Base-by-base conservation (phyloP, 2,329 filamentous ascomycete species). In the Fusarium sarcochroum region DNA sequence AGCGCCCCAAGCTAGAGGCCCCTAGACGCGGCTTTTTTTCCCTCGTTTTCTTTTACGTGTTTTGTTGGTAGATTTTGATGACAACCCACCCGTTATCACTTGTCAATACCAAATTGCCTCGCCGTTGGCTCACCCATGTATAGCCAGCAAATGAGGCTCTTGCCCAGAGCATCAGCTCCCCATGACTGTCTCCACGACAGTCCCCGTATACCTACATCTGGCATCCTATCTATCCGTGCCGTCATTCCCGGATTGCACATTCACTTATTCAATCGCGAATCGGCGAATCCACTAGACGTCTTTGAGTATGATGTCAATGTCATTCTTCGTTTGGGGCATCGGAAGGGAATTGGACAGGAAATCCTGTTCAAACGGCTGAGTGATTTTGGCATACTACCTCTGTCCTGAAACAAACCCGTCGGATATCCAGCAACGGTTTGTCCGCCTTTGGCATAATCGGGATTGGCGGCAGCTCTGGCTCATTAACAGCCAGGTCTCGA, bases 1-100 rank as follows among this genome's bases (percentile, higher is more conserved):
- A 49, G 59, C 60, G 60, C 60, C 42, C 54, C 58, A 63, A 63
- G 55, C 58, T 59, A 66, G 53, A 68, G 47, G 46, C 54, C 58
- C 27, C 67, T 58, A 73, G 48, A 44, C 65, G 71, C 71, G 69
- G 58, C 57, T 61, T 71, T 70, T 69, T 52, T 65, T 54, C 38
- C n/a, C n/a, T 52, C 62, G 18, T 63, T 72, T 73, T 73, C 69
- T 68, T 71, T 74, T 74, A 73, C 72, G 70, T 74, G 70, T 71
- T 44, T 41, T 51, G 21, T 44, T 61, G 35, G 27, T 59, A 48
- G 46, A 40, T 42, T 64, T 54, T 64, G 62, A 70, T 71, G 63
- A 72, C 66, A 71, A 69, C 66, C 70, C 69, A 72, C 70, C 49
- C 46, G 63, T 54, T 74, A 69, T 73, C 72, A 66, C 69, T 72